Evolutionary conservation across 768 basidiomycete species (phyloP).

Genomic region (Suillus discolor): DNA sequence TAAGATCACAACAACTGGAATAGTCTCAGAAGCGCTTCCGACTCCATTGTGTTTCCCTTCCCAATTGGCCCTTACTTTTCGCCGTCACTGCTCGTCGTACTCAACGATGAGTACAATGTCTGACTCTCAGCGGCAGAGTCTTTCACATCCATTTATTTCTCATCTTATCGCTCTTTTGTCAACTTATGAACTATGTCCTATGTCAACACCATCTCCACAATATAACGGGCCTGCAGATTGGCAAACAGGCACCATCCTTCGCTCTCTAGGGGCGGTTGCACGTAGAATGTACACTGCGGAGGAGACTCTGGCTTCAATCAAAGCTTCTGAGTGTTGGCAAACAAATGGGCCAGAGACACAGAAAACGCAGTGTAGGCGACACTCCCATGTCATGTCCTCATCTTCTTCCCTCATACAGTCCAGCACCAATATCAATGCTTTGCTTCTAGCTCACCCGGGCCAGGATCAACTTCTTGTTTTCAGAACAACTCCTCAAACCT

Average conservation of each 20-base stretch:
- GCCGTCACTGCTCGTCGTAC: slow-evolving; percentile 15
- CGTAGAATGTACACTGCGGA: slow-evolving; percentile 61
- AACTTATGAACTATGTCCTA: slow-evolving; percentile 57
- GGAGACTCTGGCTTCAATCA: slow-evolving; percentile 42
- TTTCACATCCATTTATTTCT: slow-evolving; percentile 44
- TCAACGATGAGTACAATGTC: slow-evolving; percentile 38
- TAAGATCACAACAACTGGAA: slow-evolving; percentile 9
- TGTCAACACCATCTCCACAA: slow-evolving; percentile 50
- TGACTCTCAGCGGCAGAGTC: slow-evolving; percentile 21
- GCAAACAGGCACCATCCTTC: slow-evolving; percentile 60
- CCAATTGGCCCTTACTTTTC: slow-evolving; percentile 1
- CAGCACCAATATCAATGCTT: slow-evolving; percentile 16
- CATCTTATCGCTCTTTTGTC: slow-evolving; percentile 63
- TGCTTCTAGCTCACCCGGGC: neutral
- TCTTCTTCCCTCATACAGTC: slow-evolving; percentile 28
- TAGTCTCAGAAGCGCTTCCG: slow-evolving; percentile 6
- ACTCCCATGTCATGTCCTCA: slow-evolving; percentile 37
- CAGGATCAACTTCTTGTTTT: neutral
- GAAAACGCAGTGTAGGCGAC: slow-evolving; percentile 45
- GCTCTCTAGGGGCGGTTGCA: slow-evolving; percentile 51
- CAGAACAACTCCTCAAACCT: slow-evolving; percentile 1
- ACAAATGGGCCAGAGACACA: slow-evolving; percentile 43
- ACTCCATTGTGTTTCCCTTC: slow-evolving; percentile 1
- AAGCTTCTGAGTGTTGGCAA: slow-evolving; percentile 38
- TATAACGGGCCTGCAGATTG: slow-evolving; percentile 59